Conservation (phyloP, 2,329 filamentous ascomycete species). For the Fusarium decemcellulare region DNA sequence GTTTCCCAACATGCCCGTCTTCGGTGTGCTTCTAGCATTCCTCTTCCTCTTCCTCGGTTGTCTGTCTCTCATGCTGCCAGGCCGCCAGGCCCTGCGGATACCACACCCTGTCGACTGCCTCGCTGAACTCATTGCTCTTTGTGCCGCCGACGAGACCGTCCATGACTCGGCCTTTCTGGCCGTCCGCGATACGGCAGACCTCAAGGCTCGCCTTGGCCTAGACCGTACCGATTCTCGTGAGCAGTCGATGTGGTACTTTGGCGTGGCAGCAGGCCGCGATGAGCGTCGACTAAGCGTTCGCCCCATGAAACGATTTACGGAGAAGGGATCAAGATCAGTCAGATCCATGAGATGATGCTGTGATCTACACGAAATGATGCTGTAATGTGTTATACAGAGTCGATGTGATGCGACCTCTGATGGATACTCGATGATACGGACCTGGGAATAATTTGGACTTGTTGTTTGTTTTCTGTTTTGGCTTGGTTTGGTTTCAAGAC, state of each 20-base stretch:
- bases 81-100: constrained; percentile 73
- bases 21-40: constrained; percentile 80
- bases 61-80: constrained; percentile 73
- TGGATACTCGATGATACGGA: constrained; percentile 25
- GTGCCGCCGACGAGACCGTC: constrained; percentile 80
- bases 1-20: constrained; percentile 80
- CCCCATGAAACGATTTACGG: constrained; percentile 61
- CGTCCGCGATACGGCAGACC: constrained; percentile 75
- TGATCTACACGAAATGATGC: constrained; percentile 21
- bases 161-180: constrained; percentile 81
- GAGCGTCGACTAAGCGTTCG: constrained; percentile 61
- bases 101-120: constrained; percentile 82
- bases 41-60: constrained; percentile 78
- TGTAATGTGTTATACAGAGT: constrained; percentile 30
- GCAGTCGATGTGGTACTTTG: constrained; percentile 68
- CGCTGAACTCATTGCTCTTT: constrained; percentile 83
- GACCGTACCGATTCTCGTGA: constrained; percentile 58
- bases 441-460: constrained; percentile 11
- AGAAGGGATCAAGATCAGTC: constrained; percentile 51
- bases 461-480: constrained; percentile 5
- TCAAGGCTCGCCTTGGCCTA: constrained; percentile 78
- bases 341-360: constrained; percentile 46
- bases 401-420: constrained; percentile 4
- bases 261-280: constrained; percentile 56
- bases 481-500: constrained; percentile 2